These are phyloP conservation scores for Aspergillus pseudoviridinutans DNA, from an alignment of 2,329 filamentous ascomycete species.

Conservation along the genomic window DNA sequence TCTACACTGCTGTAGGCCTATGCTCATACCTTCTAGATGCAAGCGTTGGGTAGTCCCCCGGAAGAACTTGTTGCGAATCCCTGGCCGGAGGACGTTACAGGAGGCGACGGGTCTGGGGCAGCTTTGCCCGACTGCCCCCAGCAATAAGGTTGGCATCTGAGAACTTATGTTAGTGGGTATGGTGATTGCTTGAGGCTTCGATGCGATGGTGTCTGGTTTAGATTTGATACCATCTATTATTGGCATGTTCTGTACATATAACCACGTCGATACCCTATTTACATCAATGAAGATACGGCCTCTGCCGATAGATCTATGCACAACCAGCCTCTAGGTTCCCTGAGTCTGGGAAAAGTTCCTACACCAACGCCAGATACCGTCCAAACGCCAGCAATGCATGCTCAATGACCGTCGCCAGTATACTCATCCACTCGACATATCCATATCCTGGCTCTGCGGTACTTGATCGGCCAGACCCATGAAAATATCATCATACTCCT, in stretches of 20 bases:
- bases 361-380: not conserved
- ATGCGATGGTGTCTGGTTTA: constrained; percentile 9
- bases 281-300: constrained; percentile 29
- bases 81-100: constrained; percentile 70
- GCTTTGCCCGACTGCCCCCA: constrained; percentile 60
- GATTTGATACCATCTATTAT: constrained; percentile 15
- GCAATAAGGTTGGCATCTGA: constrained; percentile 42
- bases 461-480: constrained; percentile 57
- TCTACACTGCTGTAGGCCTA: not conserved
- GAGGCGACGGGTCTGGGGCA: constrained; percentile 63
- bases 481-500: constrained; percentile 62
- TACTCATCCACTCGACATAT: constrained; percentile 29
- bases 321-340: not conserved
- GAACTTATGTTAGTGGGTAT: not conserved
- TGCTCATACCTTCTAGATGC: constrained; percentile 65
- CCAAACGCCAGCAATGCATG: constrained; percentile 1
- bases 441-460: constrained; percentile 32
- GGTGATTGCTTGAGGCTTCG: not conserved
- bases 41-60: constrained; percentile 87
- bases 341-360: not conserved
- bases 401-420: not conserved
- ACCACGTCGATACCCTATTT: constrained; percentile 28
- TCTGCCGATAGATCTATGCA: not conserved
- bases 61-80: constrained; percentile 68
- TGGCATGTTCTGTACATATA: constrained; percentile 19